Evolutionary conservation across 139 green algal genomes (phyloP).

Genomic region (Chloropicon primus): DNA sequence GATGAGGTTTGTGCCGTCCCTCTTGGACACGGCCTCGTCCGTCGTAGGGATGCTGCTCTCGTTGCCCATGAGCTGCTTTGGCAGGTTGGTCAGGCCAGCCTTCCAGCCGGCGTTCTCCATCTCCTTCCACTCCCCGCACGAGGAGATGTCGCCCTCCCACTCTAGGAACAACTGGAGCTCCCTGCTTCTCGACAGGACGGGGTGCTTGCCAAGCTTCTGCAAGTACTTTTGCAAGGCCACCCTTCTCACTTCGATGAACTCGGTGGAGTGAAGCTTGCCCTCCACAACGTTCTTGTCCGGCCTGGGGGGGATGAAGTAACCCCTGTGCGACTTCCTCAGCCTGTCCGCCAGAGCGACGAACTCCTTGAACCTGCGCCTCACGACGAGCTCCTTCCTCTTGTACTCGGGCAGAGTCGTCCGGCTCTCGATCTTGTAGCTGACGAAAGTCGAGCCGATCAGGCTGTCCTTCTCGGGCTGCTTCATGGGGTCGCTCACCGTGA

Average conservation of each 20-base stretch:
- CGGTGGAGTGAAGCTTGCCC: slow-evolving; percentile 28
- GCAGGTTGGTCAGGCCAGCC: slow-evolving; percentile 42
- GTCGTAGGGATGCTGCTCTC: slow-evolving; percentile 39
- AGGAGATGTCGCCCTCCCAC: slow-evolving; percentile 45
- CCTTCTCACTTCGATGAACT: slow-evolving; percentile 67
- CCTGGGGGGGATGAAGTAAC: slow-evolving; percentile 77
- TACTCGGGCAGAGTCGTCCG: slow-evolving; percentile 10
- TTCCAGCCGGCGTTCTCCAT: slow-evolving; percentile 43
- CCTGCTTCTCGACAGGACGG: slow-evolving; percentile 28
- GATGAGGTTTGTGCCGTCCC: slow-evolving; percentile 45
- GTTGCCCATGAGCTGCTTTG: slow-evolving; percentile 50
- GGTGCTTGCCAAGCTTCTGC: slow-evolving; percentile 56
- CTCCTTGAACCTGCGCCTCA: slow-evolving; percentile 36
- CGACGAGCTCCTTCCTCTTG: slow-evolving; percentile 18
- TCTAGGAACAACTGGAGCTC: slow-evolving; percentile 73
- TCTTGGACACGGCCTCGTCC: slow-evolving; percentile 42
- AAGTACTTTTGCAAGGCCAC: slow-evolving; percentile 72
- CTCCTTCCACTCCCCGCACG: slow-evolving; percentile 34
- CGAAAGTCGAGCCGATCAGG: slow-evolving; percentile 15
- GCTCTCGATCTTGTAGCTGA: slow-evolving; percentile 45
- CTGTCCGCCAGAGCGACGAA: slow-evolving; percentile 45
- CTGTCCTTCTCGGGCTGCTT: slow-evolving; percentile 25
- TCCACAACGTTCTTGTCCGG: slow-evolving; percentile 80
- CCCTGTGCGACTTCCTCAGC: slow-evolving; percentile 49
- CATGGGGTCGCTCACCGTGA: slow-evolving; percentile 53